Evolutionary conservation across 2,329 filamentous ascomycete genomes (phyloP), one percentile per base, ranked within the genome.

Genomic region (Cladosporium halotolerans): DNA sequence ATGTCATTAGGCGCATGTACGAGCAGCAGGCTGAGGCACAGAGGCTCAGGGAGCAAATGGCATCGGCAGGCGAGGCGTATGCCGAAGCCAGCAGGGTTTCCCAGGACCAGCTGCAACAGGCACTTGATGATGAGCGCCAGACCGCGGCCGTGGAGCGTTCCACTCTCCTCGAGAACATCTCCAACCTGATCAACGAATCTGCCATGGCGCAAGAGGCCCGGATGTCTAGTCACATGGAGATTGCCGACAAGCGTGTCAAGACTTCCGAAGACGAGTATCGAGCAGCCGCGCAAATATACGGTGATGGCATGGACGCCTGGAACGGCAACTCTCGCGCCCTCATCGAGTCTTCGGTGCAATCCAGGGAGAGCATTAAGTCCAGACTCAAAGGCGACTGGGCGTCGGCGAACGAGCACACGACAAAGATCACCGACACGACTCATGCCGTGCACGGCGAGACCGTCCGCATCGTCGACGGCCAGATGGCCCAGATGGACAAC

Each of bases 391-490:
- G 88, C 52, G 91, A 96, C 67, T 96, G 91, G 86, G 83, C 81
- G 57, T 83, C 75, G 31, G 89, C 92, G 36, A 88, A 89, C 62
- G 79, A 86, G 54, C 85, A 88, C 64, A 95, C 90, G 62, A 83
- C 79, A n/a, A 84, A 86, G 5, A 92, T 99, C 62, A 88, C 92
- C 61, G 79, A 81, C 7, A 88, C 88, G 0, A 91, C 92, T 0
- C 86, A 88, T 62, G 88, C 88, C 2, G 90, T 97, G 1, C 91
- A 99, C 61, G 86, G 87, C 33, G 88, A 95, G 71, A 96, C 92
- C 0, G 83, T 96, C 31, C 85, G 85, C 6, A 92, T 95, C 54
- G 91, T 97, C 10, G 88, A 92, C 64, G 85, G 87, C 54, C 93
- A 99, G 72, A 88, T 95, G 73, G 79, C 81, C 53, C 88, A 95